Evolutionary conservation across 495 filamentous ascomycete genomes (phyloP), one percentile per base, ranked within the genome.

Genomic region (Cryomyces minteri): DNA sequence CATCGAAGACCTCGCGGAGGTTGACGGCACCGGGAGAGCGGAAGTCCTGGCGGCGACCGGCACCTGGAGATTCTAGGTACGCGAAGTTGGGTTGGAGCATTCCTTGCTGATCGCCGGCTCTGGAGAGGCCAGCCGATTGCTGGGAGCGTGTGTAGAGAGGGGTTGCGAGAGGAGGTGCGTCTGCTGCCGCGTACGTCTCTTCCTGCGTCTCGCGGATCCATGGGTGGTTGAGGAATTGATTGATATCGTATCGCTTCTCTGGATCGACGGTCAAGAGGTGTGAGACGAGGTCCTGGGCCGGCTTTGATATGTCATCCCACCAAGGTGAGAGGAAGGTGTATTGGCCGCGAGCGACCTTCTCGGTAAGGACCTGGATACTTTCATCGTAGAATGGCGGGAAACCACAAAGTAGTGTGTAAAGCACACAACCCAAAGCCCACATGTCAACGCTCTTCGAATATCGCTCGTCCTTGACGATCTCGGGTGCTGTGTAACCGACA

Each of bases 351-450:
- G 90, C 90, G 30, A 98, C 90, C 66, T 98, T 98, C 55, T 98
- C 92, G 3, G 90, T 98, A 48, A 98, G 75, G 2, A 94, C 79
- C 52, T 94, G 86, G 53, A 98, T 96, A 54, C 84, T 92, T 61
- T 98, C 90, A 55, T 98, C 90, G 65, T 98, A 98, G 64, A 98
- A 98, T 4, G 90, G 90, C 11, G 90, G 90, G 65, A 98, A 98
- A 31, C 90, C 90, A 54, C 90, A 98, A 28, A 98, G 76, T 4
- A 98, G 67, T 0, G 90, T 98, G 62, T 98, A 98, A 12, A 98
- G 73, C 6, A 98, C 90, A 63, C 90, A 98, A 8, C 90, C 90
- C 34, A 98, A 62, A 9, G 90, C 90, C 90, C 90, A 98, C 90
- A 98, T 98, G 51, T 98, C 90, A 37, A 98, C 90, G 54, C 85